A percentile compares a stretch with the other conserved stretches of the same genome.
Conservation (phyloP, 1,139 yeast species). For the Zygosaccharomyces sapae region DNA sequence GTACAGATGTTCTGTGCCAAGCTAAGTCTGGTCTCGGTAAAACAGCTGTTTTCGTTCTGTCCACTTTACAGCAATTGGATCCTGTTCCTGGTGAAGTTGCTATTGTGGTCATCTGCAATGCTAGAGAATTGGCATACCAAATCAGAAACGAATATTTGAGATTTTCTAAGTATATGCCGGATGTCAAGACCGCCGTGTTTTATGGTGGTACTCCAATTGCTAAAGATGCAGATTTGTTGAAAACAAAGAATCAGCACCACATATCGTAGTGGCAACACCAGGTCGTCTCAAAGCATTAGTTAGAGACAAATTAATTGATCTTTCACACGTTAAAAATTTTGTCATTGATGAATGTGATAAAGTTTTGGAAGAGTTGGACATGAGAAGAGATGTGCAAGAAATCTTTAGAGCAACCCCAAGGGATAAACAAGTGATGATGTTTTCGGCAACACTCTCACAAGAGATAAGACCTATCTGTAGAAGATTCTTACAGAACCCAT, state of each 20-base stretch:
- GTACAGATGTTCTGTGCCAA: constrained; percentile 97
- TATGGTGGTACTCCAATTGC: constrained; percentile 92
- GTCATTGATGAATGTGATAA: constrained; percentile 98
- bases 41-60: constrained; percentile 94
- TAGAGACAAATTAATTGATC: constrained; percentile 82
- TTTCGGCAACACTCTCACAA: constrained; percentile 90
- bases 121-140: constrained; percentile 98
- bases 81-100: constrained; percentile 97
- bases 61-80: constrained; percentile 94
- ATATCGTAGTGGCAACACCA: constrained; percentile 96
- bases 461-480: constrained; percentile 97
- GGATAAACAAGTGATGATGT: constrained; percentile 99
- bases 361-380: constrained; percentile 84
- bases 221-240: constrained; percentile 82
- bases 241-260: constrained; percentile 94
- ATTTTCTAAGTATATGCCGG: constrained; percentile 98
- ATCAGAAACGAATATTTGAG: constrained; percentile 96
- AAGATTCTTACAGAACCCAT: constrained; percentile 96
- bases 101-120: constrained; percentile 92
- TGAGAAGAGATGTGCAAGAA: constrained; percentile 99
- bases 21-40: constrained; percentile 99
- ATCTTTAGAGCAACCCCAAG: constrained; percentile 97
- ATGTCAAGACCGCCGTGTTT: constrained; percentile 92
- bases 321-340: constrained; percentile 87
- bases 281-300: constrained; percentile 95